phyloP scores from a whole-genome alignment of 352 stramenopile genomes.

The Phytopythium montanum region DNA sequence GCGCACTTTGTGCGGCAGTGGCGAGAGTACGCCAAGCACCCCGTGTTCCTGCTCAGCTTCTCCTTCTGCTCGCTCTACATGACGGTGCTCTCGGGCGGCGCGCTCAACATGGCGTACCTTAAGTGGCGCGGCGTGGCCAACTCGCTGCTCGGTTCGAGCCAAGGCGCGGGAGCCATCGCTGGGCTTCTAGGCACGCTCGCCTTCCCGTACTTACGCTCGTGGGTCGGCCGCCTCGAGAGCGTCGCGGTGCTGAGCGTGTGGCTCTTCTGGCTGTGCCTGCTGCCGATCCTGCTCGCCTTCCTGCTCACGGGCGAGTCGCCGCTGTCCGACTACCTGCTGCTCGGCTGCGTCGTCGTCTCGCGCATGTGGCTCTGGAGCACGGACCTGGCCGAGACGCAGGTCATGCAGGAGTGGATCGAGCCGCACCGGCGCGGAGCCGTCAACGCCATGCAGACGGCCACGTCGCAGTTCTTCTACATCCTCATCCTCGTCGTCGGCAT shows the following conservation, averaged over 20 bases:
- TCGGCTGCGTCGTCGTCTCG: conserved; percentile 41
- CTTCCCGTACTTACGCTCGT: conserved; percentile 33
- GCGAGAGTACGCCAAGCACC: conserved; percentile 36
- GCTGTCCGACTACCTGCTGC: conserved; percentile 50
- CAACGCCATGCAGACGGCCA: conserved; percentile 66
- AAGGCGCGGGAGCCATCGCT: conserved; percentile 40
- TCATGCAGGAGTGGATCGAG: conserved; percentile 72
- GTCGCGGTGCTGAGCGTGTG: conserved; percentile 58
- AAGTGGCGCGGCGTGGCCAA: conserved; percentile 57
- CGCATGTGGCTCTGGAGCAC: conserved; percentile 50
- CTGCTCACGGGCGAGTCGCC: conserved; percentile 41
- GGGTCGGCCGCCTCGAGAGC: conserved; percentile 30
- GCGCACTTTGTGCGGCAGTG: conserved; percentile 32
- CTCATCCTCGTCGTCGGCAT: conserved; percentile 39
- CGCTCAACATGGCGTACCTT: conserved; percentile 59
- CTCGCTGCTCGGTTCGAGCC: conserved; percentile 36
- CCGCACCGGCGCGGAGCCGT: conserved; percentile 38
- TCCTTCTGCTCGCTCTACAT: conserved; percentile 55
- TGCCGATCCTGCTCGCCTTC: conserved; percentile 37
- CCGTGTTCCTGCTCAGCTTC: conserved; percentile 51
- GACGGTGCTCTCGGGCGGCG: conserved; percentile 48
- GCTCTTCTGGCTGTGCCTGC: conserved; percentile 55
- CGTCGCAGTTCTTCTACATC: conserved; percentile 66
- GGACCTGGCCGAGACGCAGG: conserved; percentile 61
- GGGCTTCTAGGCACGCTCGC: conserved; percentile 49